These are phyloP conservation scores for Euphorbia tirucalli DNA, from an alignment of 345 rosid species.

Conservation along the genomic window DNA sequence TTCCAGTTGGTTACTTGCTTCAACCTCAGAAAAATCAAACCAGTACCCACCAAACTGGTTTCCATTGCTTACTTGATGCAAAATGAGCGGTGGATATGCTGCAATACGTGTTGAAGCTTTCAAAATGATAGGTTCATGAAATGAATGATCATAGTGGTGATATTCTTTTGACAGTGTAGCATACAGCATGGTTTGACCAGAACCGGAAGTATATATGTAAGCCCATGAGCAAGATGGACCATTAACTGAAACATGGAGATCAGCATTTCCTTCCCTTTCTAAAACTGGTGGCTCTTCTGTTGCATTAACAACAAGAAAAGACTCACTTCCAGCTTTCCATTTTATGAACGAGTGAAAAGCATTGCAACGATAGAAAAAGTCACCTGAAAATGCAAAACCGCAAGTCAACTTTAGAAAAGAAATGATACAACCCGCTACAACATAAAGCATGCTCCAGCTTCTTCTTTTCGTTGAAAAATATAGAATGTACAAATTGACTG, in stretches of 20 bases:
- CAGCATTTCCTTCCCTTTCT: conserved; percentile 29
- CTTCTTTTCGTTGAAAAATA: background rate
- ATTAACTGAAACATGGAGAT: conserved; percentile 27
- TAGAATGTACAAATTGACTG: conserved; percentile 19
- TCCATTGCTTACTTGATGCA: conserved; percentile 71
- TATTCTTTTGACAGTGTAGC: conserved; percentile 71
- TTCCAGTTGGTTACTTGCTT: conserved; percentile 44
- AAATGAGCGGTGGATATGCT: conserved; percentile 65
- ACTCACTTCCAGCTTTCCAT: conserved; percentile 78
- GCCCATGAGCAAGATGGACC: conserved; percentile 82
- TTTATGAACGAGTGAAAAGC: conserved; percentile 64
- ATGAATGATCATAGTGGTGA: conserved; percentile 47
- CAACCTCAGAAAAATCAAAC: conserved; percentile 47
- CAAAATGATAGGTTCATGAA: conserved; percentile 49
- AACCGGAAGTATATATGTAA: conserved; percentile 55
- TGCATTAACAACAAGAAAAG: conserved; percentile 59
- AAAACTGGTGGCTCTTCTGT: conserved; percentile 41
- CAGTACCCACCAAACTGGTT: conserved; percentile 85
- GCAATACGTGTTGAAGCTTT: conserved; percentile 74
- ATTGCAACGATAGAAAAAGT: conserved; percentile 65
- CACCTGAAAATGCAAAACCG: conserved; percentile 58
- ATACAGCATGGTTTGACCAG: conserved; percentile 73
- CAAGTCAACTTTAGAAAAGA: conserved; percentile 25
- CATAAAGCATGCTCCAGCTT: conserved; percentile 11
- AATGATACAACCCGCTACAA: conserved; percentile 20